These are phyloP conservation scores for Neoboletus magnificus DNA, from an alignment of 768 basidiomycete genomes.

Conservation along the genomic window DNA sequence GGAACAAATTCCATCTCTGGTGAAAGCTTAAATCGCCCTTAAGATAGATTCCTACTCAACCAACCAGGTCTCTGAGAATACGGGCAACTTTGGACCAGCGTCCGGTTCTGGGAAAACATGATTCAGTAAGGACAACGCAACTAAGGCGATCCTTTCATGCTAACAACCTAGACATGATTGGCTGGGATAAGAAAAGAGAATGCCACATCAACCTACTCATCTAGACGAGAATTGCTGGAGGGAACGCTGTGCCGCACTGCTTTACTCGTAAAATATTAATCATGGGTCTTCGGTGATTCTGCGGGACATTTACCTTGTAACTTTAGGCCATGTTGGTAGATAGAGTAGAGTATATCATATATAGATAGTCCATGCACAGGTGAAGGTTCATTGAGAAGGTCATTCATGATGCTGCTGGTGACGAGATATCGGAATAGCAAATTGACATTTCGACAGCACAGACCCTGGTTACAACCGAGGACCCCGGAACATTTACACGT, in stretches of 20 bases:
- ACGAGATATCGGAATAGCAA: too few species aligned
- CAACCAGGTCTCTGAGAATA: conserved; percentile 3
- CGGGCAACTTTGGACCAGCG: conserved; percentile 5
- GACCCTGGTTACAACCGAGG: conserved; percentile 14
- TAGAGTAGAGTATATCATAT: not conserved
- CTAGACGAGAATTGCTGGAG: too few species aligned
- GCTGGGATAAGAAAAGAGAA: not conserved
- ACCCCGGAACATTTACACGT: conserved; percentile 25
- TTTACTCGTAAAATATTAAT: too few species aligned
- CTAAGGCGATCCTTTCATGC: not conserved
- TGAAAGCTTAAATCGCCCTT: not conserved
- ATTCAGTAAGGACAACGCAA: not conserved
- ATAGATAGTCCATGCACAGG: not conserved
- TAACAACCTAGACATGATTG: not conserved
- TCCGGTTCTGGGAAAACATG: conserved; percentile 8
- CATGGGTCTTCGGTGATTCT: too few species aligned
- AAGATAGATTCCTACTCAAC: not conserved
- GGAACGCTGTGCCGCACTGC: too few species aligned
- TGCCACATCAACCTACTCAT: too few species aligned
- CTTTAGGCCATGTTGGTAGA: too few species aligned
- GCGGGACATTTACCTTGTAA: too few species aligned
- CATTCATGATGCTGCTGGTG: too few species aligned
- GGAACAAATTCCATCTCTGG: conserved; percentile 22
- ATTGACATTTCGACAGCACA: not conserved
- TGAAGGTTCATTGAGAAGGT: not conserved